These are phyloP conservation scores for Fusarium sp. DNA, from an alignment of 2,329 filamentous ascomycete species.

Conservation along the genomic window DNA sequence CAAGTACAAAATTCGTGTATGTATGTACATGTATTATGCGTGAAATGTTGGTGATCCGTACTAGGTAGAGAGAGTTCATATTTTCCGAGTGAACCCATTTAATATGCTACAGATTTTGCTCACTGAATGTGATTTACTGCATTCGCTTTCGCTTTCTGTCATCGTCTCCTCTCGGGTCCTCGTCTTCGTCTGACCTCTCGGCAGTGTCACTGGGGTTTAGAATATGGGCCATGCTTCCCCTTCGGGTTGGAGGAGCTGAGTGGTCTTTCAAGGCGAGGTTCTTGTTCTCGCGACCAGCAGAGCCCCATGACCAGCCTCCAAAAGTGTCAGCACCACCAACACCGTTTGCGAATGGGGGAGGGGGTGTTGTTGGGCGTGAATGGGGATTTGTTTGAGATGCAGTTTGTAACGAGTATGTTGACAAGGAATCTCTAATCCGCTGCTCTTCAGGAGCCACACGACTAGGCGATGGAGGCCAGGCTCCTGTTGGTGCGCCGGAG, in stretches of 20 bases:
- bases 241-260: conserved; percentile 68
- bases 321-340: conserved; percentile 59
- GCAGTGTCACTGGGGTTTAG: conserved; percentile 71
- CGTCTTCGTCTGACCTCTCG: conserved; percentile 69
- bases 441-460: conserved; percentile 65
- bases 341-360: conserved; percentile 64
- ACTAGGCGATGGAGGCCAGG: conserved; percentile 69
- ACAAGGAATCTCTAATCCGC: conserved; percentile 69
- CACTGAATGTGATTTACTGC: conserved; percentile 63
- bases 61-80: not conserved
- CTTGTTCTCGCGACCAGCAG: conserved; percentile 64
- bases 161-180: conserved; percentile 67
- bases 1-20: conserved; percentile 27
- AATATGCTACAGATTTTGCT: not conserved
- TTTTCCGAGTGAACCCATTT: not conserved
- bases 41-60: not conserved
- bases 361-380: conserved; percentile 68
- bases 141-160: conserved; percentile 74
- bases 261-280: conserved; percentile 66
- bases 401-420: conserved; percentile 65
- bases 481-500: conserved; percentile 66
- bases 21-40: conserved; percentile 27
- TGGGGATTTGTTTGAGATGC: conserved; percentile 59
- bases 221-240: conserved; percentile 74
- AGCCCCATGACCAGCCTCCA: conserved; percentile 70